Evolutionary conservation across 306 rosid genomes (phyloP), one percentile per base, ranked within the genome.

Genomic region (Canavalia ensiformis): DNA sequence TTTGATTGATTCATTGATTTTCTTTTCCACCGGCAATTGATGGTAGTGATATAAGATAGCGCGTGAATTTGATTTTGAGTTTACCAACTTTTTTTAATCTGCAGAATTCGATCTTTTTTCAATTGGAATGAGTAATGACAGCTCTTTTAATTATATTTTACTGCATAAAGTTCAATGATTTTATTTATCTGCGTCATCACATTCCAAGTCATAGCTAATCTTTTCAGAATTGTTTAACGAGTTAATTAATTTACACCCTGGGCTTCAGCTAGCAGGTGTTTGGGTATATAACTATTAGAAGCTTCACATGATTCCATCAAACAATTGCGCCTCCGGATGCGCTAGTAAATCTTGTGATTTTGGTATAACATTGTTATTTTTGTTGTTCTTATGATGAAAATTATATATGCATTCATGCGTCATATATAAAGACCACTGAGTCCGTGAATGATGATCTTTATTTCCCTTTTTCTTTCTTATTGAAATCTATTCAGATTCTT

Each of bases 101-200:
- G 9, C 11, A 25, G 62, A 54, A 67, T 45, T 49, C 4, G 42
- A 41, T 81, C 74, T 62, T 58, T 64, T 57, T 64, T 57, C 65
- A 51, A 79, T 41, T 84, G 74, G 81, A 56, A 67, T 74, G 77
- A 82, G 45, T 83, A 62, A 79, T 79, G 80, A 68, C 82, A 62
- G 69, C 70, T 84, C 62, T 80, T 59, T 80, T 68, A 55, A 54
- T 78, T 59, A 57, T 80, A 75, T 68, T 68, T 41, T 41, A 52
- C 44, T 62, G 35, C 30, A 62, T 35, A 80, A 9, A 35, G 25
- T 70, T 49, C 75, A 80, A 66, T 52, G 5, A 1, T 75, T 56
- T 52, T 4, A 2, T 54, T 75, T 29, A 82, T 68, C 56, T 37
- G 76, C 76, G 68, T 68, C 77, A 74, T 69, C 75, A 71, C 67